Evolutionary conservation across 1,139 yeast species (phyloP).

Genomic region (Hyphopichia khmerensis): DNA sequence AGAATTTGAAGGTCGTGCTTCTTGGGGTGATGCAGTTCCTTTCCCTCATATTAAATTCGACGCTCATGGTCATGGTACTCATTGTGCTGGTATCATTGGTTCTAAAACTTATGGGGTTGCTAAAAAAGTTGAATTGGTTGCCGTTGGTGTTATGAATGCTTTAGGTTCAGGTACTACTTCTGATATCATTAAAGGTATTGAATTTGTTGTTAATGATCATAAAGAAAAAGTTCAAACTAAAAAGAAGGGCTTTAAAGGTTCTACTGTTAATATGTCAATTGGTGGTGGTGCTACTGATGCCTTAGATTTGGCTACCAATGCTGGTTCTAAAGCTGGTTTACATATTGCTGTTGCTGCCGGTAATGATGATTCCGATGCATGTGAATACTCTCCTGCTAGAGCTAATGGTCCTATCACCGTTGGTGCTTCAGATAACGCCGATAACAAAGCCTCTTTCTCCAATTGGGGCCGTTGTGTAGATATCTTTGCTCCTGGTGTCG

Average conservation of each 20-base stretch:
- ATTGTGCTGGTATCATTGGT: conserved; percentile 84
- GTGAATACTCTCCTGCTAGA: conserved; percentile 80
- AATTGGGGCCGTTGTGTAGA: conserved; percentile 86
- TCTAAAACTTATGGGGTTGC: conserved; percentile 77
- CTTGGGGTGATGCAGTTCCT: conserved; percentile 43
- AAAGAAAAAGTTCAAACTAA: conserved; percentile 53
- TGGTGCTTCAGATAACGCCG: conserved; percentile 78
- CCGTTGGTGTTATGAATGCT: conserved; percentile 74
- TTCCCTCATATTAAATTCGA: conserved; percentile 35
- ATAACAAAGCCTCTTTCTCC: conserved; percentile 75
- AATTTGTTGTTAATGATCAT: conserved; percentile 70
- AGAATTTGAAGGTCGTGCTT: conserved; percentile 43
- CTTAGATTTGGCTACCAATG: conserved; percentile 78
- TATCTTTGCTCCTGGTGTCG: conserved; percentile 82
- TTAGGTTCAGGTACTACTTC: conserved; percentile 81
- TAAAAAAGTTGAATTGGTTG: conserved; percentile 70
- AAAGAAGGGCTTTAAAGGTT: conserved; percentile 73
- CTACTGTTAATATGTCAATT: conserved; percentile 86
- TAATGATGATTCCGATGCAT: conserved; percentile 82
- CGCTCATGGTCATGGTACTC: conserved; percentile 69
- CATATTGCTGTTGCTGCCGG: conserved; percentile 91
- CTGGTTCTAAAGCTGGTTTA: conserved; percentile 77
- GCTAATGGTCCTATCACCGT: conserved; percentile 77
- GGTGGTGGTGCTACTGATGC: conserved; percentile 88
- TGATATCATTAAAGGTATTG: conserved; percentile 80